Evolutionary conservation across 2,329 filamentous ascomycete genomes (phyloP).

Genomic region (Aspergillus sp.): DNA sequence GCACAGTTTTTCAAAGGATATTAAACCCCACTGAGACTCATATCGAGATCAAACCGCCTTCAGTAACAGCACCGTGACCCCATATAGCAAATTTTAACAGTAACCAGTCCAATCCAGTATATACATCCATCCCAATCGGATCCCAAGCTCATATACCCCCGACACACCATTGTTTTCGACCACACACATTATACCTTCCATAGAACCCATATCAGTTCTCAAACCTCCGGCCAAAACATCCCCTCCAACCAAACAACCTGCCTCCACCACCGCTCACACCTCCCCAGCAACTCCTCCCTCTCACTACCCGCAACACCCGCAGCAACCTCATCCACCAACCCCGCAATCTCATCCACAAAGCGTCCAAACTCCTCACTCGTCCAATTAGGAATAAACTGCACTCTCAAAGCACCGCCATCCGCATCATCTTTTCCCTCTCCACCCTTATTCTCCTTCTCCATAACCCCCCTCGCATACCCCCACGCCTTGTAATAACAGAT

Average conservation of each 20-base stretch:
- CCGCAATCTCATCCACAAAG: constrained; percentile 60
- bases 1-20: too few relatives aligned
- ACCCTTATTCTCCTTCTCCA: constrained; percentile 29
- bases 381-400: constrained; percentile 70
- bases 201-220: not conserved
- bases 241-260: constrained; percentile 58
- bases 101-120: too few relatives aligned
- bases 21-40: too few relatives aligned
- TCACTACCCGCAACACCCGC: constrained; percentile 29
- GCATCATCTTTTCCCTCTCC: constrained; percentile 47
- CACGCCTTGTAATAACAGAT: constrained; percentile 64
- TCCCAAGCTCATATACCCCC: too few relatives aligned
- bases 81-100: too few relatives aligned
- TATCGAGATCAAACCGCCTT: too few relatives aligned
- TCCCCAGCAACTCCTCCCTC: constrained; percentile 43
- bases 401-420: constrained; percentile 66
- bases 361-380: constrained; percentile 60
- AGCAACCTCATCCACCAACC: constrained; percentile 59
- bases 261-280: constrained; percentile 52
- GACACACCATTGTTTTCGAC: too few relatives aligned
- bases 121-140: too few relatives aligned
- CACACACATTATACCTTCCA: too few relatives aligned
- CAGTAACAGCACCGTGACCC: too few relatives aligned
- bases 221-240: constrained; percentile 58
- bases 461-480: constrained; percentile 44